Percentiles rank a stretch among this genome's conserved stretches.
Evolutionary conservation across 345 rosid species (phyloP).

Genomic region (Boechera divaricarpa): DNA sequence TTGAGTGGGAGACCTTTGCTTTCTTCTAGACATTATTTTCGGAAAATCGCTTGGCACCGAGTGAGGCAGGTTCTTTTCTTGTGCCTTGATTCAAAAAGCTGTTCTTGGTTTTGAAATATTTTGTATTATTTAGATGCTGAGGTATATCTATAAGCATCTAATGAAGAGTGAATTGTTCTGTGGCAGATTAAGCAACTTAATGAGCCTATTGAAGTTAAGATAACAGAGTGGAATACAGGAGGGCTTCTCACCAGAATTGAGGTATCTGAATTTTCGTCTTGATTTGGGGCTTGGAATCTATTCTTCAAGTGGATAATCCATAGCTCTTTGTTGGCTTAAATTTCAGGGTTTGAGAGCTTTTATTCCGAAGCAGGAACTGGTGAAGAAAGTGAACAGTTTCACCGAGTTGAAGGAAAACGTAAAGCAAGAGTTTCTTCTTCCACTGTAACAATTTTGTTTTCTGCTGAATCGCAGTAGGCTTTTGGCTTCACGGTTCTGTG

Average conservation of each 20-base stretch:
- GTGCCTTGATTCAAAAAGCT: constrained; percentile 2
- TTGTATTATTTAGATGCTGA: background rate
- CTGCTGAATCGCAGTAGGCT: background rate
- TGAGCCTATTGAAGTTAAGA: constrained; percentile 80
- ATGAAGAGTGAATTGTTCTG: constrained; percentile 12
- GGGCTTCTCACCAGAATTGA: constrained; percentile 90
- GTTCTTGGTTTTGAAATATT: constrained; percentile 30
- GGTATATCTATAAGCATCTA: background rate
- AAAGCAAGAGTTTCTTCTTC: constrained; percentile 48
- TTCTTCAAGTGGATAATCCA: background rate
- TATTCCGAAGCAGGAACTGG: constrained; percentile 80
- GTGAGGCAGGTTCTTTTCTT: constrained; percentile 98
- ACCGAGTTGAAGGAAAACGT: constrained; percentile 92
- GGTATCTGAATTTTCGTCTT: constrained; percentile 48
- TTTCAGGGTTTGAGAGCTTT: constrained; percentile 85
- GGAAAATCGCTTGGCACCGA: constrained; percentile 88
- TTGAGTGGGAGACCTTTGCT: constrained; percentile 91
- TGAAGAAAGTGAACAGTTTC: constrained; percentile 76
- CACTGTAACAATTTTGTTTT: constrained; percentile 7
- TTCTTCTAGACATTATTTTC: constrained; percentile 71
- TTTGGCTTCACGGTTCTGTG: background rate
- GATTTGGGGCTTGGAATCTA: background rate
- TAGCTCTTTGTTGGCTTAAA: background rate
- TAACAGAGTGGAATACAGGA: constrained; percentile 91
- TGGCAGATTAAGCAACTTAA: constrained; percentile 79